A percentile compares a stretch with the other conserved stretches of the same genome.
Conservation (phyloP, 441 rosid genomes). For the Metrosideros polymorpha region DNA sequence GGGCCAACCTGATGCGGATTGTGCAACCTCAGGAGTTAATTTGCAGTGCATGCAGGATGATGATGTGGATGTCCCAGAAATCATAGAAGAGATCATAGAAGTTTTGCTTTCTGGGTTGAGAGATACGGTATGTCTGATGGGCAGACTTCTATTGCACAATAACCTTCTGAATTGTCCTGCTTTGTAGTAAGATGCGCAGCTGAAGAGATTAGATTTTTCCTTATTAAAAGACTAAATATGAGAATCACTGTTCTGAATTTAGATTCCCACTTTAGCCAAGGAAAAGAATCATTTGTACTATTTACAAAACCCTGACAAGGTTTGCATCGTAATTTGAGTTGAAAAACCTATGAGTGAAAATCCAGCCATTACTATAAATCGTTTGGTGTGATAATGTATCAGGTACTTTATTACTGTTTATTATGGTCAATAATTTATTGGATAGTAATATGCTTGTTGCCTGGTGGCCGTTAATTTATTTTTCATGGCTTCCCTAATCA, state of each 20-base stretch:
- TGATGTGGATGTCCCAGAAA: slow-evolving; percentile 84
- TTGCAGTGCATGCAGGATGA: slow-evolving; percentile 40
- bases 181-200: background rate
- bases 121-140: slow-evolving; percentile 66
- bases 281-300: background rate
- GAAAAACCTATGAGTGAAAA: background rate
- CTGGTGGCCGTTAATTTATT: background rate
- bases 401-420: background rate
- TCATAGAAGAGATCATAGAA: slow-evolving; percentile 83
- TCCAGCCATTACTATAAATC: background rate
- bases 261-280: background rate
- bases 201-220: background rate
- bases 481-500: background rate
- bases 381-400: background rate
- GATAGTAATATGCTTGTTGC: background rate
- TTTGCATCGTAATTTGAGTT: background rate
- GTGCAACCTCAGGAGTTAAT: slow-evolving; percentile 20
- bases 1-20: slow-evolving; percentile 2
- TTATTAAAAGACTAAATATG: background rate
- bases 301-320: background rate
- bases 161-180: background rate
- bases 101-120: slow-evolving; percentile 77
- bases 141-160: slow-evolving; percentile 14
- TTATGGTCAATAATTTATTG: background rate
- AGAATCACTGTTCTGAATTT: background rate